Base-by-base conservation (phyloP, 306 rosid species). In the Comarum palustre region DNA sequence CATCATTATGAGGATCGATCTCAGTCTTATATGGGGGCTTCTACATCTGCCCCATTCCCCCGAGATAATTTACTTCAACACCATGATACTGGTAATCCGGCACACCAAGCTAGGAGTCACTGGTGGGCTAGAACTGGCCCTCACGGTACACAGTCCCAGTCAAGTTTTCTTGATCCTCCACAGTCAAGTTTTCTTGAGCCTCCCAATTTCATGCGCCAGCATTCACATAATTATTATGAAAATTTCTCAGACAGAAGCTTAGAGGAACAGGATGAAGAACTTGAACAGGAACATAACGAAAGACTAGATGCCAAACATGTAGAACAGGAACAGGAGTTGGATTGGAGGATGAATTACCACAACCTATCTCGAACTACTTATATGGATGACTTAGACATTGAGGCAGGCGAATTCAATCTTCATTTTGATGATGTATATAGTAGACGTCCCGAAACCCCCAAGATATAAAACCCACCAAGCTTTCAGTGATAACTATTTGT, bases 161-260 rank as follows among this genome's bases (percentile, higher is more conserved):
- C 90, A 46, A 94, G 99, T 84, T 89, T 94, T 73, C 80, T 85
- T 24, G 97, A 91, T 80, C 99, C 97, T 62, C 80, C 77, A 69
- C 87, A 81, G 72, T 69, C 90, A 20, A 94, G 99, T 84, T 89
- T 94, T 76, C 80, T 87, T 17, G 97, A 94, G 81, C 99, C 96
- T 63, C 99, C 97, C 2, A 87, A 83, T 77, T 91, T 89, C 83
- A 78, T 77, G 72, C 57, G 65, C 61, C 81, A 55, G 16, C 65
- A 61, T 66, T 14, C 86, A 13, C 71, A 50, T 34, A 73, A 80
- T 70, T 57, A 63, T 66, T 2, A 80, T 32, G 89, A 79, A 20
- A 80, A 63, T 24, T 75, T 84, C 62, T 91, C 95, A n/a, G 91
- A 88, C 20, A 83, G 81, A 84, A 84, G 83, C 74, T 79, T 79